A percentile compares a stretch with the other conserved stretches of the same genome.
Evolutionary conservation across 2,329 filamentous ascomycete species (phyloP).

Genomic region (Fusarium paranaense): DNA sequence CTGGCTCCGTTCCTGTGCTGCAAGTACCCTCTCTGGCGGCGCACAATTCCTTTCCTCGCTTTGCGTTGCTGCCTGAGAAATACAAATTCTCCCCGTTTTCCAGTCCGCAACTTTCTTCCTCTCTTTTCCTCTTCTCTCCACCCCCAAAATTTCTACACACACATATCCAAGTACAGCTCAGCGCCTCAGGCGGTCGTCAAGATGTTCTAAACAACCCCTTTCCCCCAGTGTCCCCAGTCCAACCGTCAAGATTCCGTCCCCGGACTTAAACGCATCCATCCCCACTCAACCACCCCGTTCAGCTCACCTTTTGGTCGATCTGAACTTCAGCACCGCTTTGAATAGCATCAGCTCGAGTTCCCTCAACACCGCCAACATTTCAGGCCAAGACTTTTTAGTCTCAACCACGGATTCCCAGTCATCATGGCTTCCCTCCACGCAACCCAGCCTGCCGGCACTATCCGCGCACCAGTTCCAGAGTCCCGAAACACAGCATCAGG

Average conservation of each 20-base stretch:
- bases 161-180: constrained; percentile 43
- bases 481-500: constrained; percentile 67
- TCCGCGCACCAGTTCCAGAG: constrained; percentile 68
- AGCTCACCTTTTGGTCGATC: constrained; percentile 71
- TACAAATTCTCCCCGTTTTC: constrained; percentile 54
- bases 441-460: constrained; percentile 71
- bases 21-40: constrained; percentile 17
- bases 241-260: constrained; percentile 67
- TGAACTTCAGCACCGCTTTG: constrained; percentile 75
- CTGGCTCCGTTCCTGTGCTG: constrained; percentile 33
- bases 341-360: constrained; percentile 69
- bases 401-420: constrained; percentile 85
- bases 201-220: constrained; percentile 68
- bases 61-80: constrained; percentile 60
- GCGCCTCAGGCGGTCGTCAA: constrained; percentile 58
- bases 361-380: constrained; percentile 68
- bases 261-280: constrained; percentile 53
- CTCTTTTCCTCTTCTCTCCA: constrained; percentile 51
- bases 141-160: constrained; percentile 50
- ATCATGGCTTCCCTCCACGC: constrained; percentile 83
- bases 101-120: constrained; percentile 41
- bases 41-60: constrained; percentile 37
- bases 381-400: constrained; percentile 76
- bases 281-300: constrained; percentile 60
- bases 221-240: constrained; percentile 51